Percentiles rank a stretch among this genome's conserved stretches.
Conservation (phyloP, 2,329 filamentous ascomycete species). For the Metarhizium anisopliae region DNA sequence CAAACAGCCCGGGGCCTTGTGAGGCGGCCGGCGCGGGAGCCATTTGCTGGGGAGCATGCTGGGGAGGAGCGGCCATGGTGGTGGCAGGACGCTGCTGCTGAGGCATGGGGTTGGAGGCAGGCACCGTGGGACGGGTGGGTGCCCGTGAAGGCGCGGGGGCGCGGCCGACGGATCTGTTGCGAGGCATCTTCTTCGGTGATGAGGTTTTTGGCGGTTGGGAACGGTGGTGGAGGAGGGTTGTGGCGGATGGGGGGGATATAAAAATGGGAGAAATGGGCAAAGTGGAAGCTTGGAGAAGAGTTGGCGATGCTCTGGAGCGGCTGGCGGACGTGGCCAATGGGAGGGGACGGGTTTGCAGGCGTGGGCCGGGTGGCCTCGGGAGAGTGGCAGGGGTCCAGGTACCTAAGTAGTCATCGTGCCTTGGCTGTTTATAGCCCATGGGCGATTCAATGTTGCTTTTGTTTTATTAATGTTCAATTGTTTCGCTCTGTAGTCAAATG, state of each 20-base stretch:
- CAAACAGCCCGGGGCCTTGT: constrained; percentile 77
- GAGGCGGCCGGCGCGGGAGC: constrained; percentile 35
- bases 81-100: constrained; percentile 63
- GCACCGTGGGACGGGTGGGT: constrained; percentile 57
- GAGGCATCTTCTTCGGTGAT: constrained; percentile 51
- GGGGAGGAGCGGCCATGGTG: constrained; percentile 48
- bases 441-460: too few relatives aligned
- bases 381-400: constrained; percentile 3
- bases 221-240: background rate
- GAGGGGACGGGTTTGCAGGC: constrained; percentile 15
- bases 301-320: constrained; percentile 14
- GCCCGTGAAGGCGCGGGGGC: constrained; percentile 22
- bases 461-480: background rate
- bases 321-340: constrained; percentile 17
- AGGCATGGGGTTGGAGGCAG: constrained; percentile 44
- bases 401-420: too few relatives aligned
- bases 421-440: too few relatives aligned
- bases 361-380: constrained; percentile 17
- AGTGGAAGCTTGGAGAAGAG: constrained; percentile 18
- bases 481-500: background rate
- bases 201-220: constrained; percentile 5
- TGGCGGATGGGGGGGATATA: background rate
- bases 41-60: constrained; percentile 41
- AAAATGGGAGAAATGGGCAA: constrained; percentile 3
- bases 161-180: constrained; percentile 61